Evolutionary conservation across 768 basidiomycete species (phyloP).

Genomic region (Cystobasidium ongulense): DNA sequence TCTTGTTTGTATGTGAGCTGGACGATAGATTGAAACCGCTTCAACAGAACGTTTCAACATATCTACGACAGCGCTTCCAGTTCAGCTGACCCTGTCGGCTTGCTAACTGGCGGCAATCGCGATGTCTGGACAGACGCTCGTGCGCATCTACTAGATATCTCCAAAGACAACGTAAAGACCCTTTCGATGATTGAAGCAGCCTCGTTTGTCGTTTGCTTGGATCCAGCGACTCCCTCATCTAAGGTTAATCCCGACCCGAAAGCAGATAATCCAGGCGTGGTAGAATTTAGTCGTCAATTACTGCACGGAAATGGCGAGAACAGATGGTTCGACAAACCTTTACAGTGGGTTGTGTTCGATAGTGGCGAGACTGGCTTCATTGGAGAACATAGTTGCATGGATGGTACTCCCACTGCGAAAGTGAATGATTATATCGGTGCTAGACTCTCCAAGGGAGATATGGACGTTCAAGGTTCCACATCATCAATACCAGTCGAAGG

Average conservation of each 20-base stretch:
- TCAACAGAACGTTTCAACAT: not conserved
- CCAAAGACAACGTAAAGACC: slow-evolving; percentile 53
- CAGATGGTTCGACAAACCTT: slow-evolving; percentile 94
- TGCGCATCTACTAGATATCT: slow-evolving; percentile 48
- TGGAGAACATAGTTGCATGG: slow-evolving; percentile 55
- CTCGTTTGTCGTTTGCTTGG: slow-evolving; percentile 71
- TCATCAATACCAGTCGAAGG: slow-evolving; percentile 21
- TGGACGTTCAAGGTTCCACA: slow-evolving; percentile 43
- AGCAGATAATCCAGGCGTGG: not conserved
- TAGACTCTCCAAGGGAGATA: slow-evolving; percentile 62
- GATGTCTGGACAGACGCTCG: slow-evolving; percentile 85
- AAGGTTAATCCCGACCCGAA: not conserved
- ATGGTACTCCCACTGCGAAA: slow-evolving; percentile 65
- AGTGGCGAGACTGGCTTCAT: slow-evolving; percentile 85
- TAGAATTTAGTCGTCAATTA: slow-evolving; percentile 33
- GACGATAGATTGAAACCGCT: not conserved
- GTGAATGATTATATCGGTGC: slow-evolving; percentile 77
- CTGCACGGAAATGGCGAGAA: slow-evolving; percentile 62
- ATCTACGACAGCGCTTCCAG: not conserved
- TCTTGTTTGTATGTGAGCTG: not conserved
- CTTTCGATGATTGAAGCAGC: slow-evolving; percentile 77
- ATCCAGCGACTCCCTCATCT: slow-evolving; percentile 41
- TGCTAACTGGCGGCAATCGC: slow-evolving; percentile 76
- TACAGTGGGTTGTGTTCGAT: slow-evolving; percentile 79
- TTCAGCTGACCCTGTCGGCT: slow-evolving; percentile 55